Percentiles rank a stretch among this genome's conserved stretches.
Conservation (phyloP, 352 stramenopile species). For the Thalassiosira exigua region DNA sequence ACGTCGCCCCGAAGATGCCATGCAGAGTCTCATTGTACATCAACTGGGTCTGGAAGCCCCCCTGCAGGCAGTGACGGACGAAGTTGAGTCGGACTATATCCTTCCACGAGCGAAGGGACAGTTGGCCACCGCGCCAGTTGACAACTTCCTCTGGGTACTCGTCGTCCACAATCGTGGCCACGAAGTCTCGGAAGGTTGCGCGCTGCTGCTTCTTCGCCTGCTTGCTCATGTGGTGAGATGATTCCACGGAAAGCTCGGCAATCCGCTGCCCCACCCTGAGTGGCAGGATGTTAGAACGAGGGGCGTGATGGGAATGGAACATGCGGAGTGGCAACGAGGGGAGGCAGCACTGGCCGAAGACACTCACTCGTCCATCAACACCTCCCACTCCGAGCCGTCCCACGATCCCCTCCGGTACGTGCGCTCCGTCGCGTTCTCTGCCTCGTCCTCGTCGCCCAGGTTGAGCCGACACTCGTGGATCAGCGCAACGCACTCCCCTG, state of each 20-base stretch:
- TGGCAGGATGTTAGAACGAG: too few relatives aligned
- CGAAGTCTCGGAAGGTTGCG: constrained; percentile 84
- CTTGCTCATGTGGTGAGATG: constrained; percentile 79
- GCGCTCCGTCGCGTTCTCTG: constrained; percentile 68
- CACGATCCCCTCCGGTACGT: constrained; percentile 74
- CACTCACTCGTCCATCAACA: constrained; percentile 78
- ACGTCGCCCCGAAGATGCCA: constrained; percentile 74
- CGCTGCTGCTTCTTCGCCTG: constrained; percentile 86
- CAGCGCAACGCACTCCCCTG: constrained; percentile 81
- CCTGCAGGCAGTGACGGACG: constrained; percentile 83
- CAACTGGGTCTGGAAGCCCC: constrained; percentile 85
- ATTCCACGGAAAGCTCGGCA: constrained; percentile 72
- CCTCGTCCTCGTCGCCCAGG: constrained; percentile 66
- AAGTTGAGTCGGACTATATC: constrained; percentile 86
- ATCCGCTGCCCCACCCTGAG: constrained; percentile 76
- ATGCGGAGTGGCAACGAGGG: too few relatives aligned
- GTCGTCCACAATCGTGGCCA: constrained; percentile 83
- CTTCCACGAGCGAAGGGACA: constrained; percentile 75
- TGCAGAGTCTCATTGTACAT: constrained; percentile 80
- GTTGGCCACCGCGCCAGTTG: constrained; percentile 71
- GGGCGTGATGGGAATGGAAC: too few relatives aligned
- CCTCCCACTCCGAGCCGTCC: constrained; percentile 82
- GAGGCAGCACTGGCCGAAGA: too few relatives aligned
- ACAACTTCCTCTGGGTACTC: constrained; percentile 75
- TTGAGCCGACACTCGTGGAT: constrained; percentile 84